phyloP scores from a whole-genome alignment of 2,329 filamentous ascomycete species.

The Calonectria multiphialidica region DNA sequence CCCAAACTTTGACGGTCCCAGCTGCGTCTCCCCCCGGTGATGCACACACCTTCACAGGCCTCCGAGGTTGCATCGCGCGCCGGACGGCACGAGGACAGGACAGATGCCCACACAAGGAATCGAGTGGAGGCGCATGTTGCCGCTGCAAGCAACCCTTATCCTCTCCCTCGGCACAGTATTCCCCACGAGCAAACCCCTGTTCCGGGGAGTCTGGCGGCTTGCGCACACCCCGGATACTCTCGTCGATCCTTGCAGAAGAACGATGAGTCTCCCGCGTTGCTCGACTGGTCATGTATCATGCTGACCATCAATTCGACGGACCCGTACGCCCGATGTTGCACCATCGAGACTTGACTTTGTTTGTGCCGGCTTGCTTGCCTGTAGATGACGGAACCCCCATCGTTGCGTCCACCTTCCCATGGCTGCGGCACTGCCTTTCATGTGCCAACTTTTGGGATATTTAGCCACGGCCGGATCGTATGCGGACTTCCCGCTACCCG shows the following conservation, averaged over 20 bases:
- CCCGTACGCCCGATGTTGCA: neutral
- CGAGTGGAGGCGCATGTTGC: conserved; percentile 38
- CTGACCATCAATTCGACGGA: neutral
- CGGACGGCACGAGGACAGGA: conserved; percentile 39
- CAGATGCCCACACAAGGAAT: conserved; percentile 24
- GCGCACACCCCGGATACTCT: neutral
- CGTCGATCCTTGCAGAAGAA: conserved; percentile 1
- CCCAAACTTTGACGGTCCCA: conserved; percentile 17
- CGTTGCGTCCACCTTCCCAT: neutral
- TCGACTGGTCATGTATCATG: conserved; percentile 11
- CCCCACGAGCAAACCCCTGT: neutral
- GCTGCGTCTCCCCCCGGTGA: conserved; percentile 24
- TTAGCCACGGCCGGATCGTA: neutral
- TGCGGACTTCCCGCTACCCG: neutral
- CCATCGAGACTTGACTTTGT: neutral
- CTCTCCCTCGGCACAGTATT: conserved; percentile 20
- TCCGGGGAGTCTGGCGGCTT: neutral
- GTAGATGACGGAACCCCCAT: neutral
- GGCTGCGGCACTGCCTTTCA: neutral
- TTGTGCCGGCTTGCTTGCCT: neutral
- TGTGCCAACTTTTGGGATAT: conserved; percentile 1
- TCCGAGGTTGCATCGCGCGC: conserved; percentile 33
- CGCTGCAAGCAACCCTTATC: conserved; percentile 41
- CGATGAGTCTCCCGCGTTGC: neutral
- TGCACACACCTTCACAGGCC: conserved; percentile 30